A percentile compares a stretch with the other conserved stretches of the same genome.
These are phyloP conservation scores for Paramecium tetraurelia DNA, from an alignment of 73 alveolate species.

Conservation along the genomic window DNA sequence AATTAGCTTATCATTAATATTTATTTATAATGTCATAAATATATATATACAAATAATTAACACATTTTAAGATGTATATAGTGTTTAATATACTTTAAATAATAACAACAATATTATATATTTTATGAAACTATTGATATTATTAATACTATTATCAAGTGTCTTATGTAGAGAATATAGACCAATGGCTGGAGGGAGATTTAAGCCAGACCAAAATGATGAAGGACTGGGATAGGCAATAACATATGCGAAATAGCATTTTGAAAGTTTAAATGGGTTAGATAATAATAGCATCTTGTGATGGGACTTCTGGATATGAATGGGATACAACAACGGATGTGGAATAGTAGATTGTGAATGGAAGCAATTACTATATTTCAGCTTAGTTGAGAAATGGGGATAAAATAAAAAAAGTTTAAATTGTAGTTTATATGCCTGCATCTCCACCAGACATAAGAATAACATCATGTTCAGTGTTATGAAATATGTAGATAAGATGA, in stretches of 20 bases:
- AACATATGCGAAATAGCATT: not conserved
- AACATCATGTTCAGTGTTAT: not conserved
- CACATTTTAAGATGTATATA: too few species aligned
- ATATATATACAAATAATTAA: too few species aligned
- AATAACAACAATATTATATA: too few species aligned
- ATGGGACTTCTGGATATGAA: not conserved
- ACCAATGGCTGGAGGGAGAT: constrained; percentile 21
- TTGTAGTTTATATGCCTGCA: not conserved
- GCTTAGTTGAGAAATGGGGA: not conserved
- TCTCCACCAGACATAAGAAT: not conserved
- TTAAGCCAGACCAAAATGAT: constrained; percentile 5
- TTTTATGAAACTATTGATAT: not conserved
- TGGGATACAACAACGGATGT: not conserved
- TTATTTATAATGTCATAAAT: not conserved
- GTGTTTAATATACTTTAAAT: too few species aligned
- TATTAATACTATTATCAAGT: not conserved
- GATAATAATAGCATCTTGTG: not conserved
- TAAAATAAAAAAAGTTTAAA: not conserved
- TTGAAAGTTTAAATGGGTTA: not conserved
- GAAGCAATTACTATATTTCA: not conserved
- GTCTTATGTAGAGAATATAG: not conserved
- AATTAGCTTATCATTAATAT: constrained; percentile 12
- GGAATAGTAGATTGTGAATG: not conserved
- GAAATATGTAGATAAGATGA: not conserved
- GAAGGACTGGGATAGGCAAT: not conserved